Evolutionary conservation across 495 filamentous ascomycete species (phyloP).

Genomic region (Annulohypoxylon moriforme): DNA sequence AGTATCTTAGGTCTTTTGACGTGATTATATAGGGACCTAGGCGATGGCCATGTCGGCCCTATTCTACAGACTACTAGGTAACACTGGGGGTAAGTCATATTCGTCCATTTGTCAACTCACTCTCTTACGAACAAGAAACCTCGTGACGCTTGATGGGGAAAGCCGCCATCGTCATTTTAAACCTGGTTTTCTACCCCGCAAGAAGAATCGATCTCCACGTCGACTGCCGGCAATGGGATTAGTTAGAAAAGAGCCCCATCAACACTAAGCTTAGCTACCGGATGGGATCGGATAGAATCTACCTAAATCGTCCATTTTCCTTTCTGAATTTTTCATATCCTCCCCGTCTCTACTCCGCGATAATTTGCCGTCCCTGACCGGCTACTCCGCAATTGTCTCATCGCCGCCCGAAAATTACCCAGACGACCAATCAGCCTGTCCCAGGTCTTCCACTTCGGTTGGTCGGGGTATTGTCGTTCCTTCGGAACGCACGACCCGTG

Average conservation of each 20-base stretch:
- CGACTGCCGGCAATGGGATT: background rate
- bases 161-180: background rate
- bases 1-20: background rate
- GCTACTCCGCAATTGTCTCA: background rate
- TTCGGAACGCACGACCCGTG: background rate
- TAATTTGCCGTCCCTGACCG: background rate
- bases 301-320: background rate
- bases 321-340: background rate
- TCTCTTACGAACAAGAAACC: background rate
- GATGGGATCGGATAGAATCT: background rate
- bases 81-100: background rate
- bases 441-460: background rate
- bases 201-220: background rate
- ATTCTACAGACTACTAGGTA: background rate
- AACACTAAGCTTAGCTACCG: background rate
- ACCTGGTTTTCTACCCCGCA: background rate
- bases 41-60: background rate
- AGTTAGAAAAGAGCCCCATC: background rate
- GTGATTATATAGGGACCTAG: background rate
- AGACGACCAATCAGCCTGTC: background rate
- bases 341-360: background rate
- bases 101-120: background rate
- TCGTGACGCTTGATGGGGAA: background rate
- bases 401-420: background rate
- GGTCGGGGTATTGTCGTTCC: background rate